Base-by-base conservation (phyloP, 1,284 basidiomycete species). In the Microbotryomycetes sp. region DNA sequence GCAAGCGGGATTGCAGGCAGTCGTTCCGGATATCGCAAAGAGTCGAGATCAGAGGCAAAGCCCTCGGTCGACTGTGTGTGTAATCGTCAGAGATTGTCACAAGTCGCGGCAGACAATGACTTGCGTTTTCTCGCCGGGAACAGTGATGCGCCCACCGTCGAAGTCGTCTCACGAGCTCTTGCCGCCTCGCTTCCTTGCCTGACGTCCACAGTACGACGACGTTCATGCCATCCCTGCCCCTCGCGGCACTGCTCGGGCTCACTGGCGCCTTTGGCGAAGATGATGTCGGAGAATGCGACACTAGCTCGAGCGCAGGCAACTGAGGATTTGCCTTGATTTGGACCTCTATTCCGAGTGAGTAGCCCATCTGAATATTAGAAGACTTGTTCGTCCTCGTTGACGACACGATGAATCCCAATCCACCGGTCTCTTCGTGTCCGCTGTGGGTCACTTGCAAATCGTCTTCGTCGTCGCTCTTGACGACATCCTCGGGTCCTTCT, bases 141-240 rank as follows among this genome's bases (percentile, higher is more conserved):
- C 51, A 52, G 16, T 28, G 50, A 41, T n/a, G 52, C 50, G 15
- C 54, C 63, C 60, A 65, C 2, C 9, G 15, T 26, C 54, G 30
- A 23, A 67, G 27, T 26, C 66, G 28, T 48, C 57, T 11, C 24
- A 50, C 53, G 18, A 66, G 46, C 55, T 66, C 66, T 28, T 41
- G 46, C 46, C 58, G 21, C 28, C 66, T 18, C 29, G 47, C 52
- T 24, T 65, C 61, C 47, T 65, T 63, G 23, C 66, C 66, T 52
- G 62, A 59, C 21, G 60, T 66, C 66, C 66, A 68, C 15, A 68
- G 49, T 18, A 63, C 66, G 3, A 66, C 66, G 31, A 68, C 56
- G n/a, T 59, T 68, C 66, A 68, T 68, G 5, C 66, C 66, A 15
- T 68, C 66, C 21, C 64, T 15, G 2, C 64, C 66, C 48, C 60